A percentile compares a stretch with the other conserved stretches of the same genome.
Evolutionary conservation across 352 stramenopile genomes (phyloP).

Genomic region (Peronospora belbahrii): DNA sequence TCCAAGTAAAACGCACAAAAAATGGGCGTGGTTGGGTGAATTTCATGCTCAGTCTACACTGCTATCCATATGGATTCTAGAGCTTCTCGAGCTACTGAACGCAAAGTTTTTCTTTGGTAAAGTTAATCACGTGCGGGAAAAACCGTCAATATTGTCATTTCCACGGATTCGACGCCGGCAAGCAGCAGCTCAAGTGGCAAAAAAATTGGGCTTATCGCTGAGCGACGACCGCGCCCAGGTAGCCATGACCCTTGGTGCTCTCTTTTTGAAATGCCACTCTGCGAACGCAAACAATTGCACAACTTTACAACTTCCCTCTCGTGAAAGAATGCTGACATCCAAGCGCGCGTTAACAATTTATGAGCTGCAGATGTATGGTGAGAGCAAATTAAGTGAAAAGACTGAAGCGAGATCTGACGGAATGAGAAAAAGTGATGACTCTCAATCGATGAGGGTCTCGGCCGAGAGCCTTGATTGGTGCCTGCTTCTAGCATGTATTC

Average conservation of each 20-base stretch:
- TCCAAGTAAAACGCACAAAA: conserved; percentile 11
- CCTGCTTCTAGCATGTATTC: conserved; percentile 27
- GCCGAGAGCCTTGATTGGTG: conserved; percentile 27
- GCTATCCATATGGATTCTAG: conserved; percentile 31
- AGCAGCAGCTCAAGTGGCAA: conserved; percentile 21
- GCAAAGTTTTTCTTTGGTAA: conserved; percentile 34
- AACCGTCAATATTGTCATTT: conserved; percentile 15
- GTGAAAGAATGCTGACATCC: conserved; percentile 11
- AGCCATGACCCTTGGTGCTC: conserved; percentile 26
- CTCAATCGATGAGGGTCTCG: conserved; percentile 9
- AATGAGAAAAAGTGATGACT: background rate
- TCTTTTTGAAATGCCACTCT: conserved; percentile 33
- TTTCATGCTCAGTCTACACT: conserved; percentile 22
- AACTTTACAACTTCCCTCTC: conserved; percentile 5
- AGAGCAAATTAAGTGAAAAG: conserved; percentile 4
- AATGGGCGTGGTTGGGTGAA: conserved; percentile 26
- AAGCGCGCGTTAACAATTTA: conserved; percentile 15
- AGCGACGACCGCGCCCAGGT: background rate
- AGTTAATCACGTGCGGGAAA: conserved; percentile 1
- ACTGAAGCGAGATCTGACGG: background rate
- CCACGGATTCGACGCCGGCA: conserved; percentile 18
- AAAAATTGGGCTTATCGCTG: conserved; percentile 7
- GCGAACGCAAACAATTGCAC: conserved; percentile 7
- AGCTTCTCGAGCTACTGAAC: conserved; percentile 30
- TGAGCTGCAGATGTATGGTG: conserved; percentile 18